Conservation (phyloP, 1,284 basidiomycete genomes). For the Volvariella surrecta region DNA sequence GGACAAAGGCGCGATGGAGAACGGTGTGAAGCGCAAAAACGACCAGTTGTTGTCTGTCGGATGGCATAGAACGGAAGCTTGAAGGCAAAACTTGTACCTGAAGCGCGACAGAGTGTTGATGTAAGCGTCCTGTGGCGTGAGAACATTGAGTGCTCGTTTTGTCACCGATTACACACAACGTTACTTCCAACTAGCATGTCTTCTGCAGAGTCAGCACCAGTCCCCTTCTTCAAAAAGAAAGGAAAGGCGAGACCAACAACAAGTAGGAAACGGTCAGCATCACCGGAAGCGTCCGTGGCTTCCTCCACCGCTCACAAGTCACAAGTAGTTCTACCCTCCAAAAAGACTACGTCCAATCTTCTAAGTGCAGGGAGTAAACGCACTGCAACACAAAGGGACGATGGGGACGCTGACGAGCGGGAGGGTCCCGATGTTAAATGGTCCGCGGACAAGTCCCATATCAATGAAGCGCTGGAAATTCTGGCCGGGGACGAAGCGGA, state of each 20-base stretch:
- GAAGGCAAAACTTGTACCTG: too few species aligned
- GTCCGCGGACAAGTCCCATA: constrained; percentile 63
- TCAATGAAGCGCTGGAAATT: constrained; percentile 62
- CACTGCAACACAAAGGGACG: constrained; percentile 48
- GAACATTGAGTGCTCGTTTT: too few species aligned
- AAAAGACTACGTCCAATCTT: constrained; percentile 58
- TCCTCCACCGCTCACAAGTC: constrained; percentile 40
- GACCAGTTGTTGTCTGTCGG: too few species aligned
- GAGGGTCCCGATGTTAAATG: constrained; percentile 74
- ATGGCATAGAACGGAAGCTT: too few species aligned
- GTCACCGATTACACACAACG: too few species aligned
- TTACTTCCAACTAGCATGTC: constrained; percentile 13
- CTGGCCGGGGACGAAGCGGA: constrained; percentile 73
- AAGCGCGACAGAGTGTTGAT: too few species aligned
- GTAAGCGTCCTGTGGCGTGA: too few species aligned
- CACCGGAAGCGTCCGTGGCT: constrained; percentile 35
- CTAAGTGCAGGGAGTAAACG: constrained; percentile 84
- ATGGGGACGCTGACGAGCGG: constrained; percentile 36
- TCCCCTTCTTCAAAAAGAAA: constrained; percentile 88
- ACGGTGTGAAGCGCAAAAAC: too few species aligned
- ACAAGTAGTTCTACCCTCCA: constrained; percentile 67
- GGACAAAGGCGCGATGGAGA: too few species aligned
- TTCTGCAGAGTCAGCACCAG: constrained; percentile 29
- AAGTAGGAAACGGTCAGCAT: constrained; percentile 59
- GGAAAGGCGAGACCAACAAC: constrained; percentile 69